Base-by-base conservation (phyloP, 495 filamentous ascomycete species). In the Aspergillus sclerotiicarbonarius region DNA sequence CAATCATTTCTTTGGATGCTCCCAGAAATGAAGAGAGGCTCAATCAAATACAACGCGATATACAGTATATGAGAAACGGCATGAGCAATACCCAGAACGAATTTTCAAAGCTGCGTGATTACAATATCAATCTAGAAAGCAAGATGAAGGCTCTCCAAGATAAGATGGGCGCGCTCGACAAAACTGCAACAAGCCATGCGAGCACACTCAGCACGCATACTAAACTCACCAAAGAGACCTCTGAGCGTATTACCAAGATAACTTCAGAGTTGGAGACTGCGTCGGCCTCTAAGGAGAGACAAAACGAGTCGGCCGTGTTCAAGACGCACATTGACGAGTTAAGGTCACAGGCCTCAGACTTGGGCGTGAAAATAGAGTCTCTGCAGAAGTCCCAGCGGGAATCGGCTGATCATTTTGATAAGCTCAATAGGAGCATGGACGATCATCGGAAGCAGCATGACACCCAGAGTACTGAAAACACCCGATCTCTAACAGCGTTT, bases 371-470 rank as follows among this genome's bases (percentile, higher is more conserved):
- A 20, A 21, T 60, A 16, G 29, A 48, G 3, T 35, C 20, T n/a
- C 20, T 63, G 10, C 57, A 45, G 15, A 55, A 51, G 9, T 47
- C 44, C 12, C 53, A 61, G 18, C 21, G 59, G 32, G 9, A 30
- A 13, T 44, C 20, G n/a, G 53, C 32, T 25, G 29, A n/a, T 5
- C 13, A 43, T 18, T 37, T 54, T 43, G 29, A 41, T 29, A 41
- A 55, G 18, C n/a, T 45, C 13, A 18, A 35, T 8, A 32, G 47
- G 31, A 43, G 7, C 7, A 20, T 53, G 21, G 35, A 54, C 25
- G 25, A 25, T 25, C 25, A 25, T 25, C 25, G 5, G 5, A 25
- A 25, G 25, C 2, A 25, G 25, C 25, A 25, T 25, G 25, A 25
- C 15, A 50, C 45, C 19, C 57, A 57, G 30, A 44, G 57, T 15